Evolutionary conservation across 73 alveolate genomes (phyloP).

Genomic region (Symbiodinium natans): DNA sequence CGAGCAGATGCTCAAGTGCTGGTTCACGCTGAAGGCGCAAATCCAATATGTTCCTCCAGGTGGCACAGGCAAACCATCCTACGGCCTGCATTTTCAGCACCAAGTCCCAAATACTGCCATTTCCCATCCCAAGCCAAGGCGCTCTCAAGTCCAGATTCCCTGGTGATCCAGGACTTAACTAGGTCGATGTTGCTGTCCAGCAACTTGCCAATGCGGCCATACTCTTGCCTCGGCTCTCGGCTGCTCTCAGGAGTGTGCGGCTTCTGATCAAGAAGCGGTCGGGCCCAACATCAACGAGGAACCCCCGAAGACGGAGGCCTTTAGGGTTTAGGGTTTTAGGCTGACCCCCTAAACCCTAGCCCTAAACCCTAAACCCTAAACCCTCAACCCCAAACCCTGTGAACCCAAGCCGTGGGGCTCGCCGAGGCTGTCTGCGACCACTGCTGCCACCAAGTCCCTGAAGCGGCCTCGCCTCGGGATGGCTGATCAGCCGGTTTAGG

Average conservation of each 20-base stretch:
- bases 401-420: background rate
- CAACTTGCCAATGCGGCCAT: background rate
- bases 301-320: no score
- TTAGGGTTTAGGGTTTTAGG: no score
- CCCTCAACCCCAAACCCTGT: no score
- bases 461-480: constrained; percentile 8
- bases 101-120: no score
- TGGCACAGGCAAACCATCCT: no score
- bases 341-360: no score
- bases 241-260: no score
- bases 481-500: no score
- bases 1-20: background rate
- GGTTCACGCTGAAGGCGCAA: constrained; percentile 8
- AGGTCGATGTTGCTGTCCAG: background rate
- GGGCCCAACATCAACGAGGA: no score
- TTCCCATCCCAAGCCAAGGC: background rate
- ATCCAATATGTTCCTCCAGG: background rate
- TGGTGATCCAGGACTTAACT: background rate
- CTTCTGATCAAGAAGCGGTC: no score
- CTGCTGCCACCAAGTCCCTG: background rate
- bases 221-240: background rate
- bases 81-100: no score
- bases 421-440: background rate
- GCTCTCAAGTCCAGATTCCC: background rate
- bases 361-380: background rate